Conservation (phyloP, 2,329 filamentous ascomycete genomes). For the Cladosporium cucumerinum region DNA sequence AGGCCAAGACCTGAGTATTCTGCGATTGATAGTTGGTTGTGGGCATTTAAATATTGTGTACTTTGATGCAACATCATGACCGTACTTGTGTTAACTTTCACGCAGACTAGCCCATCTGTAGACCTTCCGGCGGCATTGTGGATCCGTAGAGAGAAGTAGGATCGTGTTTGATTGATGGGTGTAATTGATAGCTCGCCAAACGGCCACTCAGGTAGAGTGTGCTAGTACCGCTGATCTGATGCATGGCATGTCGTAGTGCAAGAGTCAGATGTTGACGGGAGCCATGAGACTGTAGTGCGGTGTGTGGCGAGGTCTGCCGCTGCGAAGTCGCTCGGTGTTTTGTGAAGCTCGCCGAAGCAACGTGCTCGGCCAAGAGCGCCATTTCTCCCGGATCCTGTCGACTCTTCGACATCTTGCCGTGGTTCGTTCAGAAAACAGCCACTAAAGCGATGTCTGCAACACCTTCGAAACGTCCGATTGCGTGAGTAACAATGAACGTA, state of each 20-base stretch:
- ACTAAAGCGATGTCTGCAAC: not conserved
- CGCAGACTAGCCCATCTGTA: not conserved
- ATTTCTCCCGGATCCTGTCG: not conserved
- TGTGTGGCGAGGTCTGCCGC: not conserved
- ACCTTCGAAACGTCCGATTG: constrained; percentile 20
- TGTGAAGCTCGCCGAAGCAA: not conserved
- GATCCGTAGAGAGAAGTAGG: not conserved
- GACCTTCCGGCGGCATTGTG: not conserved
- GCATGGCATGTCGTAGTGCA: not conserved
- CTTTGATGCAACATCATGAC: not conserved
- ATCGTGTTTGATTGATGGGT: not conserved
- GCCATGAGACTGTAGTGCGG: not conserved
- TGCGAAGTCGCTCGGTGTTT: not conserved
- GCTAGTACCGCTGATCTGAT: not conserved
- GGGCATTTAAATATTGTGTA: not conserved
- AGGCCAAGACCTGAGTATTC: not conserved
- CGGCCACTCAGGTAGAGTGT: not conserved
- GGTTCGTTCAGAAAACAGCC: not conserved
- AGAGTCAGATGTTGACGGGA: not conserved
- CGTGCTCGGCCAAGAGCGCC: not conserved
- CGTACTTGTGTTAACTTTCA: not conserved
- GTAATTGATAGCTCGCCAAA: not conserved
- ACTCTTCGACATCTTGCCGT: constrained; percentile 1
- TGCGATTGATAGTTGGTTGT: not conserved
- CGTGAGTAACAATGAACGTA: constrained; percentile 13